Evolutionary conservation across 768 basidiomycete genomes (phyloP).

Genomic region (Pisolithus microcarpus): DNA sequence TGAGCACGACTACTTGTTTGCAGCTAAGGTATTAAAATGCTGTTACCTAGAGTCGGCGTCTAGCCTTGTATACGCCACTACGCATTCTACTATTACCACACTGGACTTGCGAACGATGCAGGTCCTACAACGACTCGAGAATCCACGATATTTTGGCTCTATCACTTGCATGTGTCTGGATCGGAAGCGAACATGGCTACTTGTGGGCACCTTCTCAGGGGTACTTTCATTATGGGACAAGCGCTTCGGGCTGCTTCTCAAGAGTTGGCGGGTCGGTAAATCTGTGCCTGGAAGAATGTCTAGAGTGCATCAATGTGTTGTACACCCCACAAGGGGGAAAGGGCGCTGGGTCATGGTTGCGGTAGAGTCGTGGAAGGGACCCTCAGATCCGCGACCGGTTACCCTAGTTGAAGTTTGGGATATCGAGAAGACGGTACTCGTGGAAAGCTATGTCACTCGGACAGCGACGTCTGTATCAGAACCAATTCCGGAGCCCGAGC

Average conservation of each 20-base stretch:
- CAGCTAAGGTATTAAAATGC: not conserved
- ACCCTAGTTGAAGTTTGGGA: constrained; percentile 85
- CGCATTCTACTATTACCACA: constrained; percentile 64
- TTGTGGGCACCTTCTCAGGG: constrained; percentile 82
- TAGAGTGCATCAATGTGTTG: constrained; percentile 63
- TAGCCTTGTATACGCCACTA: constrained; percentile 81
- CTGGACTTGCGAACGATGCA: constrained; percentile 85
- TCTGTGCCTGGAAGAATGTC: constrained; percentile 45
- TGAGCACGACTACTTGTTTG: constrained; percentile 21
- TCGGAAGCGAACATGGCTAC: constrained; percentile 77
- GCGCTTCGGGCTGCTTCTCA: constrained; percentile 83
- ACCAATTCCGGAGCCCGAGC: constrained; percentile 46
- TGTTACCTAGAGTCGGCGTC: constrained; percentile 56
- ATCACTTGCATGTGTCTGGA: constrained; percentile 84
- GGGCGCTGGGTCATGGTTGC: constrained; percentile 91
- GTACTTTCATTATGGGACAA: constrained; percentile 90
- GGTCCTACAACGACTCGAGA: constrained; percentile 67
- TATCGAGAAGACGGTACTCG: constrained; percentile 69
- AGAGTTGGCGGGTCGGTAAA: constrained; percentile 75
- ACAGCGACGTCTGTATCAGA: constrained; percentile 39
- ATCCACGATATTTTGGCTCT: constrained; percentile 80
- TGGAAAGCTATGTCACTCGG: constrained; percentile 72
- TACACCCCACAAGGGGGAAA: constrained; percentile 83
- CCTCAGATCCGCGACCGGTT: constrained; percentile 35
- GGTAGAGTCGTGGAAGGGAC: constrained; percentile 44